phyloP scores from a whole-genome alignment of 768 basidiomycete species.

The Termitomyces sp. region DNA sequence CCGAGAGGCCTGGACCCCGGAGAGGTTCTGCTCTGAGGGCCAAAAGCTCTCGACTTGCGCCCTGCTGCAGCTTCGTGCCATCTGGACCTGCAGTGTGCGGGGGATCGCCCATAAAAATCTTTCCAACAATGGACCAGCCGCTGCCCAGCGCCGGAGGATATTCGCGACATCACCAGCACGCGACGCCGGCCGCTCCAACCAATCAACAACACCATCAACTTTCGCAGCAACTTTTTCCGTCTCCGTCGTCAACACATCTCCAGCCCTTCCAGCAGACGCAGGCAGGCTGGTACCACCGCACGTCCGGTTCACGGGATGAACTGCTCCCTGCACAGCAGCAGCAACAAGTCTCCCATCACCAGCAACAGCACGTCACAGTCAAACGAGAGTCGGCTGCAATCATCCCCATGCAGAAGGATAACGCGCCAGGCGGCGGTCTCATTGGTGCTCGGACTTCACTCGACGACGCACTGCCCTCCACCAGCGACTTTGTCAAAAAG shows the following conservation, averaged over 20 bases:
- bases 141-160: background rate
- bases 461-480: slow-evolving; percentile 81
- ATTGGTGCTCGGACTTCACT: slow-evolving; percentile 9
- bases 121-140: background rate
- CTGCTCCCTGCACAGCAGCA: slow-evolving; percentile 11
- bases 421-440: background rate
- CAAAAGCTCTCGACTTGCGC: background rate
- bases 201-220: background rate
- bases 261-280: background rate
- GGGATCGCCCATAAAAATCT: background rate
- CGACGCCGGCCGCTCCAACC: background rate
- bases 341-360: slow-evolving; percentile 7
- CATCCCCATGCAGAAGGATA: slow-evolving; percentile 3
- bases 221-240: background rate
- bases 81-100: background rate
- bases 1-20: background rate
- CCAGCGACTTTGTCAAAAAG: slow-evolving; percentile 92
- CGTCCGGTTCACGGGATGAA: slow-evolving; percentile 39
- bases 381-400: slow-evolving; percentile 18
- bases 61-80: background rate
- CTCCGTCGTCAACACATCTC: background rate
- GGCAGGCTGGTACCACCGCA: background rate
- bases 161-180: background rate
- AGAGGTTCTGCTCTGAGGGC: background rate
- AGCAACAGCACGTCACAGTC: slow-evolving; percentile 12